Conservation (phyloP, 2,329 filamentous ascomycete genomes). For the Cladosporium colombiae region DNA sequence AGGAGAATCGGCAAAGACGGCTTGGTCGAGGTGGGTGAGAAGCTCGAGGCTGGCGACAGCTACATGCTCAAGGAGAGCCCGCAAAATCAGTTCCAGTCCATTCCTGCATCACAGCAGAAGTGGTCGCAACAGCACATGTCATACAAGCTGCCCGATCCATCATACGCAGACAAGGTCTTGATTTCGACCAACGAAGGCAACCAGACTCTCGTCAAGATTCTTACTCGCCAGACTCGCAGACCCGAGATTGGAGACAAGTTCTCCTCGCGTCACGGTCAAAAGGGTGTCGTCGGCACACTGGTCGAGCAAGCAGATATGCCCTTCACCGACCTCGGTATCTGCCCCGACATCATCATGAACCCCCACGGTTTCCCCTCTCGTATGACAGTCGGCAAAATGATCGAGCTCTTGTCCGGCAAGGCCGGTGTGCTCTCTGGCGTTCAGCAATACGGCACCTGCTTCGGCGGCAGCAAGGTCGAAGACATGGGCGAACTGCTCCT, state of each 20-base stretch:
- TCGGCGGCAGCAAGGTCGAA: slow-evolving; percentile 79
- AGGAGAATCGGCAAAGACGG: slow-evolving; percentile 82
- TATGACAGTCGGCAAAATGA: slow-evolving; percentile 98
- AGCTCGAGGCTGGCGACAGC: slow-evolving; percentile 75
- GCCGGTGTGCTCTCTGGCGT: slow-evolving; percentile 83
- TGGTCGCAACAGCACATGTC: slow-evolving; percentile 51
- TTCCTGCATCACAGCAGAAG: slow-evolving; percentile 29
- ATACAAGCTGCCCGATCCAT: slow-evolving; percentile 57
- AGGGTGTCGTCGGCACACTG: slow-evolving; percentile 95
- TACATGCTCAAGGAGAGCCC: slow-evolving; percentile 91
- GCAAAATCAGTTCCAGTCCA: slow-evolving; percentile 66
- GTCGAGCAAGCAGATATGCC: slow-evolving; percentile 96
- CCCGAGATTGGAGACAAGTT: slow-evolving; percentile 98
- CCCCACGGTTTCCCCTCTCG: slow-evolving; percentile 98
- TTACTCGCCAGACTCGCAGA: slow-evolving; percentile 91
- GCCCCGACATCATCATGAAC: slow-evolving; percentile 99
- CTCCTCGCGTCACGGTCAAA: slow-evolving; percentile 96
- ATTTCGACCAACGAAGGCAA: slow-evolving; percentile 86
- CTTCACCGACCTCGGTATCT: slow-evolving; percentile 85
- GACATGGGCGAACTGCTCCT: slow-evolving; percentile 86
- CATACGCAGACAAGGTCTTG: slow-evolving; percentile 96
- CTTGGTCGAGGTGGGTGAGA: slow-evolving; percentile 80
- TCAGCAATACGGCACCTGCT: slow-evolving; percentile 86
- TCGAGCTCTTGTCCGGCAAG: slow-evolving; percentile 93
- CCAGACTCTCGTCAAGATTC: slow-evolving; percentile 84